Evolutionary conservation across 2,329 filamentous ascomycete genomes (phyloP).

Genomic region (Alternaria sp.): DNA sequence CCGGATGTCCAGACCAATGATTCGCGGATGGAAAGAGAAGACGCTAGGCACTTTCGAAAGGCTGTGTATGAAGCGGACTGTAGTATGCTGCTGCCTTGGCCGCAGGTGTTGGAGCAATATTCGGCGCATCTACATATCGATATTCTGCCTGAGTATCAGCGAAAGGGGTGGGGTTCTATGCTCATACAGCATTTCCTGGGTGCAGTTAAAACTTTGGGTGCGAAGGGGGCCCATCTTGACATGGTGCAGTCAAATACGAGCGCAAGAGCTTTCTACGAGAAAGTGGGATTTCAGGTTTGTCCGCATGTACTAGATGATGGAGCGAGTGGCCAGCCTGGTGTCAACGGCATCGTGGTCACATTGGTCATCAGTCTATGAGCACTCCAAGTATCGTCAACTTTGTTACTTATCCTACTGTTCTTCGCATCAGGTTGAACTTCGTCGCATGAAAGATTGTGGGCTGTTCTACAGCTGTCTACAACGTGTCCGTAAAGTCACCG

Average conservation of each 20-base stretch:
- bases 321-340: conserved; percentile 31
- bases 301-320: conserved; percentile 35
- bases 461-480: neutral
- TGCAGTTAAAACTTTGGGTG: conserved; percentile 28
- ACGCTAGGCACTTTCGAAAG: conserved; percentile 20
- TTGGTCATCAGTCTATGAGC: conserved; percentile 31
- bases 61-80: conserved; percentile 31
- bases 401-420: neutral
- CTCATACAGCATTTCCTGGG: conserved; percentile 37
- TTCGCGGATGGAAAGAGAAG: conserved; percentile 26
- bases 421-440: neutral
- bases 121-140: conserved; percentile 50
- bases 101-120: conserved; percentile 30
- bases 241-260: conserved; percentile 42
- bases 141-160: conserved; percentile 42
- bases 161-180: conserved; percentile 38
- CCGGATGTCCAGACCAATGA: conserved; percentile 10
- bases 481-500: neutral
- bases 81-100: conserved; percentile 27
- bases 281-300: conserved; percentile 31
- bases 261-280: conserved; percentile 38
- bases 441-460: neutral
- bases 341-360: conserved; percentile 30
- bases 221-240: conserved; percentile 44
- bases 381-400: neutral